These are phyloP conservation scores for Tricholoma saponaceum DNA, from an alignment of 768 basidiomycete genomes.

Conservation along the genomic window DNA sequence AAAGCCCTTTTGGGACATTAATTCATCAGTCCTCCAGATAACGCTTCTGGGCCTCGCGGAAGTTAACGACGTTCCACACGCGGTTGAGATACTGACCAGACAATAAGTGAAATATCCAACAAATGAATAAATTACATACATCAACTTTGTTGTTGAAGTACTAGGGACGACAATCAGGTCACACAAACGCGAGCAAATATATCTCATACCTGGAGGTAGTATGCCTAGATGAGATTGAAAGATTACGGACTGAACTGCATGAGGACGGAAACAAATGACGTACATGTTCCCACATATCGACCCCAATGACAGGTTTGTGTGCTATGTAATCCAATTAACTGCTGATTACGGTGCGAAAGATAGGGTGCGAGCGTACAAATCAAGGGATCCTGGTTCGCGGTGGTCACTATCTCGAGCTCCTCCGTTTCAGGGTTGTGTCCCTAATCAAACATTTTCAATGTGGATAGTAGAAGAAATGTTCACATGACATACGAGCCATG, in stretches of 20 bases:
- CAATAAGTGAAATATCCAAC: not conserved
- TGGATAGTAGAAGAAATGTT: not conserved
- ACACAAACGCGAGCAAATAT: constrained; percentile 7
- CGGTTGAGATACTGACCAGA: constrained; percentile 78
- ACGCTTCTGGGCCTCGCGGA: constrained; percentile 80
- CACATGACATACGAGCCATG: constrained; percentile 72
- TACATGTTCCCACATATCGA: constrained; percentile 97
- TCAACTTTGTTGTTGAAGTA: constrained; percentile 94
- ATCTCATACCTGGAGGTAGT: constrained; percentile 52
- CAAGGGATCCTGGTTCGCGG: constrained; percentile 94
- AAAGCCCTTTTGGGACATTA: not conserved
- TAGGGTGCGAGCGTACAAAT: constrained; percentile 26
- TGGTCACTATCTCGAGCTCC: constrained; percentile 88
- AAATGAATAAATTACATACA: constrained; percentile 44
- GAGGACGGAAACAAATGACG: constrained; percentile 23
- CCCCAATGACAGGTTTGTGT: constrained; percentile 87
- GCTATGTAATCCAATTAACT: constrained; percentile 35
- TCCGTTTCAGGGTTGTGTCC: constrained; percentile 64
- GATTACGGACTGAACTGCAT: constrained; percentile 6
- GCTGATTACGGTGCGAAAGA: not conserved
- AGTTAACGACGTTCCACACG: constrained; percentile 97
- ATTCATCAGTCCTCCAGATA: constrained; percentile 26
- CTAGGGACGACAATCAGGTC: constrained; percentile 30
- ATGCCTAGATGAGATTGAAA: constrained; percentile 42
- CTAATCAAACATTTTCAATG: constrained; percentile 27